A percentile compares a stretch with the other conserved stretches of the same genome.
These are phyloP conservation scores for Colletotrichum graminicola DNA, from an alignment of 2,329 filamentous ascomycete species.

Conservation along the genomic window DNA sequence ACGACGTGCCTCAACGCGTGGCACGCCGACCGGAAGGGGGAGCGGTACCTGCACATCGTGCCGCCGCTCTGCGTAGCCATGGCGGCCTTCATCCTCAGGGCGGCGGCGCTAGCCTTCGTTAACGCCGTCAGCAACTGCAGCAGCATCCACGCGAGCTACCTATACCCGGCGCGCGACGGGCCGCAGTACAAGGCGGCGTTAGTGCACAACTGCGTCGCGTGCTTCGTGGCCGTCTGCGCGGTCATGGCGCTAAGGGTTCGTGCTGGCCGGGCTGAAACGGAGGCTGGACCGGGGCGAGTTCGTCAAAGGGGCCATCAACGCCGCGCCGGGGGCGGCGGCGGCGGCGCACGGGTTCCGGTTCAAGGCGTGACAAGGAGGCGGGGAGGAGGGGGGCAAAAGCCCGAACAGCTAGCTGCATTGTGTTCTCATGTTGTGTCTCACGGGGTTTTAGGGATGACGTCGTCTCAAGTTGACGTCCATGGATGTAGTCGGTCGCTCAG, in stretches of 20 bases:
- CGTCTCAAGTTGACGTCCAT: neutral
- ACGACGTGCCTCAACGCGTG: slow-evolving; percentile 74
- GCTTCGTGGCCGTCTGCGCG: slow-evolving; percentile 72
- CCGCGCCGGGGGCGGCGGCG: slow-evolving; percentile 66
- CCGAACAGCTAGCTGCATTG: neutral
- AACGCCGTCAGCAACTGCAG: slow-evolving; percentile 68
- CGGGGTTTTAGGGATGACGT: neutral
- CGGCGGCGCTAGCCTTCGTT: slow-evolving; percentile 78
- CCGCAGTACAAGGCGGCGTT: slow-evolving; percentile 69
- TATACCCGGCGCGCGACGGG: slow-evolving; percentile 68
- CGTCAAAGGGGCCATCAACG: slow-evolving; percentile 68
- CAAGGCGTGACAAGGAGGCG: slow-evolving; percentile 58
- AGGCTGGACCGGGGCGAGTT: slow-evolving; percentile 74
- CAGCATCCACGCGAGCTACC: slow-evolving; percentile 75
- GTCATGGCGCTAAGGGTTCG: slow-evolving; percentile 72
- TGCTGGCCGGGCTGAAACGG: slow-evolving; percentile 75
- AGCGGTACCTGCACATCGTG: slow-evolving; percentile 77
- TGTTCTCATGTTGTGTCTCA: neutral
- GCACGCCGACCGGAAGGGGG: slow-evolving; percentile 78
- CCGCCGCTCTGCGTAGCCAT: slow-evolving; percentile 73
- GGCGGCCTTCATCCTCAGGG: slow-evolving; percentile 75
- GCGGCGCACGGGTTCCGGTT: slow-evolving; percentile 75
- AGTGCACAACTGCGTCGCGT: slow-evolving; percentile 75
- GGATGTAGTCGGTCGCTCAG: no score
- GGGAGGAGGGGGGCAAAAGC: neutral